Conservation (phyloP, 202 grass and related monocot species). For the Setaria italica region DNA sequence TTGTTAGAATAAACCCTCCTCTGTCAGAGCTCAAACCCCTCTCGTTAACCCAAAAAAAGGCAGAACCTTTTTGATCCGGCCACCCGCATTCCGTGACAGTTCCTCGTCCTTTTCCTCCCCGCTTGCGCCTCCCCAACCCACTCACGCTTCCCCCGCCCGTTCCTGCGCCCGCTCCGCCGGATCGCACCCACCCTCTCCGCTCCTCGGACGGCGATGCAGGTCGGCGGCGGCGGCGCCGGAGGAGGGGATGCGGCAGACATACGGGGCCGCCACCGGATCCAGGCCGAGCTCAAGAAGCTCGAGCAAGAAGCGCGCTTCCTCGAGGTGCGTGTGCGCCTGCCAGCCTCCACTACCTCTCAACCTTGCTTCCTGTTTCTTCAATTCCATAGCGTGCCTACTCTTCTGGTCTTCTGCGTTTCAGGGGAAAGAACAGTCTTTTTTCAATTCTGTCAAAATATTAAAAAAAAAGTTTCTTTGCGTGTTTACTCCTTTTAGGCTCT, state of each 20-base stretch:
- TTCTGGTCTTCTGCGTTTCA: not conserved
- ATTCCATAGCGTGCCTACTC: not conserved
- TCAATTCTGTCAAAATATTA: not conserved
- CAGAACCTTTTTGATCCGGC: slow-evolving; percentile 11
- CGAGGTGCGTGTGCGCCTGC: slow-evolving; percentile 50
- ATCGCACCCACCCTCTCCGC: slow-evolving; percentile 1
- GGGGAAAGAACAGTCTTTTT: not conserved
- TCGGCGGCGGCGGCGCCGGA: slow-evolving; percentile 15
- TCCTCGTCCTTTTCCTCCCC: slow-evolving; percentile 30
- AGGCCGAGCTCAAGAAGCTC: slow-evolving; percentile 84
- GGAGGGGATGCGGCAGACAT: slow-evolving; percentile 48
- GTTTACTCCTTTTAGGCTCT: not conserved
- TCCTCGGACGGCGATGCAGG: slow-evolving; percentile 51
- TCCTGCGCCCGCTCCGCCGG: slow-evolving; percentile 1
- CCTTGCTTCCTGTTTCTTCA: not conserved
- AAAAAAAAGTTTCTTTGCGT: not conserved
- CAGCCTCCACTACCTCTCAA: not conserved
- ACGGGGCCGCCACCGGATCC: slow-evolving; percentile 76
- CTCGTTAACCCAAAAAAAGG: slow-evolving; percentile 20
- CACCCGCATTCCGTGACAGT: slow-evolving; percentile 49
- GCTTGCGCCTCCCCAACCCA: slow-evolving; percentile 21
- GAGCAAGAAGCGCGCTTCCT: slow-evolving; percentile 87
- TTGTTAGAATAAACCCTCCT: slow-evolving; percentile 22
- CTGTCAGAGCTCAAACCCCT: slow-evolving; percentile 10
- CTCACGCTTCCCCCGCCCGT: not conserved